Evolutionary conservation across 106 monocot genomes (phyloP), one percentile per base, ranked within the genome.

Genomic region (Vanilla planifolia): DNA sequence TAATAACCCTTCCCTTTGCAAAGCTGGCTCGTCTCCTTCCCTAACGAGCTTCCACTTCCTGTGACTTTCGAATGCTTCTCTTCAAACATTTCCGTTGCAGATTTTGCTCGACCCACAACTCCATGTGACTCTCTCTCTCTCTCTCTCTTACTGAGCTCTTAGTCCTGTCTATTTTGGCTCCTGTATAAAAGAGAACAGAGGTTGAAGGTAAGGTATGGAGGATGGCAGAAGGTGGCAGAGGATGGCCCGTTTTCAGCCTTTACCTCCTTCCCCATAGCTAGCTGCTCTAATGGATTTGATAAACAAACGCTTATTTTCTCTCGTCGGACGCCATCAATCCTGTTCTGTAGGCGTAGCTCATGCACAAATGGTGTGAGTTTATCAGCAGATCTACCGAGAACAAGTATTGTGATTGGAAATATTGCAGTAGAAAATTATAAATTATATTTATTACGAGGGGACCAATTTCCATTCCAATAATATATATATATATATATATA

Each of bases 121-220:
- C 53, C 53, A 53, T 53, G 29, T 29, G 28, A 26, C 52, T 52
- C 52, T 52, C 52, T 52, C 48, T 28, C 29, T 53, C 17, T 53
- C 28, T 30, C 19, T 53, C 53, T 53, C 53, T 28, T 30, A 15
- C 28, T 15, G 16, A 53, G 53, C 30, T n/a, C 1, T 53, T 16
- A 53, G 30, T 32, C 32, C 7, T 53, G 15, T 30, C 53, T 53
- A 13, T 6, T 30, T 29, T 27, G 14, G 28, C 32, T 53, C 32
- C 53, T 16, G 28, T 53, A 32, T 30, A 53, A 32, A 53, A 30
- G 30, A 53, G 8, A 53, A 32, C 28, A 30, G 30, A 53, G 8
- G 50, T 14, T 53, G 53, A 53, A 3, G 53, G 32, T 16, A 17
- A 53, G 53, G 53, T 30, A 53, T 53, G 53, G 53, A 53, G 53